These are phyloP conservation scores for Ensete ventricosum DNA, from an alignment of 176 grass and related monocot species.

Conservation along the genomic window DNA sequence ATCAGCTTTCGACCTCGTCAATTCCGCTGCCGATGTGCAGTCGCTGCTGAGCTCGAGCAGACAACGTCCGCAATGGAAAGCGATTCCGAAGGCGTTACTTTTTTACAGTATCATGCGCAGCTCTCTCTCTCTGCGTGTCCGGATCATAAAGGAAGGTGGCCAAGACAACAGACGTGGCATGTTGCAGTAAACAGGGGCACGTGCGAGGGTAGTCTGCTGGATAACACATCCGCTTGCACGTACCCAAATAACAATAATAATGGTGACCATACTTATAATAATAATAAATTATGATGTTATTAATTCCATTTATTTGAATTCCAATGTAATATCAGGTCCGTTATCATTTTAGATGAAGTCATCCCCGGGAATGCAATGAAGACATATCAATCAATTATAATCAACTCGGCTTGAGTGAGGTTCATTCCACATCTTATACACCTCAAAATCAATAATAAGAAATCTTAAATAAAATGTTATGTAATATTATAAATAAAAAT, in stretches of 20 bases:
- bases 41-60: background rate
- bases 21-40: background rate
- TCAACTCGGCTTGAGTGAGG: too few species aligned
- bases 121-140: background rate
- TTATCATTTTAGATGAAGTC: too few species aligned
- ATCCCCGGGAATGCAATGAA: too few species aligned
- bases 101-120: background rate
- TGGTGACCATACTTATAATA: too few species aligned
- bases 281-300: too few species aligned
- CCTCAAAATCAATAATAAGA: too few species aligned
- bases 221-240: background rate
- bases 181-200: background rate
- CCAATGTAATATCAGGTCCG: too few species aligned
- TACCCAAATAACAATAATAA: background rate
- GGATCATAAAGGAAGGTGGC: background rate
- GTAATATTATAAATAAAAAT: too few species aligned
- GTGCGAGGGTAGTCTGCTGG: background rate
- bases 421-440: too few species aligned
- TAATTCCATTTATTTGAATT: too few species aligned
- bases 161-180: background rate
- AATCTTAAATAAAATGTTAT: too few species aligned
- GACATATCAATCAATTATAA: too few species aligned
- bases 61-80: background rate
- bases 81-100: background rate
- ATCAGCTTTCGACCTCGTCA: constrained; percentile 3